A percentile compares a stretch with the other conserved stretches of the same genome.
These are phyloP conservation scores for Mycotypha africana DNA, from an alignment of 371 early-diverging fungal species.

Conservation along the genomic window DNA sequence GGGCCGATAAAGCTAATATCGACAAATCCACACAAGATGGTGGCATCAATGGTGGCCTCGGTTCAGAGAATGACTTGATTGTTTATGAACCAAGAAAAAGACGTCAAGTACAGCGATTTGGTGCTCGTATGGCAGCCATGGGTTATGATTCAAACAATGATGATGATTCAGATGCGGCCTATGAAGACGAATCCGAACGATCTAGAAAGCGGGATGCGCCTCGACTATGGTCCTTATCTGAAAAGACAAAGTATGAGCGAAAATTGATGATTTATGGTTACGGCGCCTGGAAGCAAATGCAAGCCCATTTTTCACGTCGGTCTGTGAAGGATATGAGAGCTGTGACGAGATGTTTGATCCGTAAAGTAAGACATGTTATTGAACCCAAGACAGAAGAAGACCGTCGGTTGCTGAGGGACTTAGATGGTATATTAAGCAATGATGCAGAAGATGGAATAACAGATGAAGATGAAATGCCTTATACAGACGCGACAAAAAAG, in stretches of 20 bases:
- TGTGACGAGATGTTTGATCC: slow-evolving; percentile 39
- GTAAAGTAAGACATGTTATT: slow-evolving; percentile 27
- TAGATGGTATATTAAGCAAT: slow-evolving; percentile 27
- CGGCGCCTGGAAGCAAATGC: slow-evolving; percentile 71
- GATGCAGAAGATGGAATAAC: slow-evolving; percentile 32
- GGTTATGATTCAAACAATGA: slow-evolving; percentile 25
- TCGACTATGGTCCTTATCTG: slow-evolving; percentile 72
- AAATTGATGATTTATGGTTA: slow-evolving; percentile 80
- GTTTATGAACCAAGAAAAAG: slow-evolving; percentile 63
- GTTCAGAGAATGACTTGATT: slow-evolving; percentile 56
- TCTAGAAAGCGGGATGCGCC: slow-evolving; percentile 29
- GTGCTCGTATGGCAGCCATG: slow-evolving; percentile 21
- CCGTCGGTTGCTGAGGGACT: slow-evolving; percentile 35
- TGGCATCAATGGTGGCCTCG: too few relatives aligned
- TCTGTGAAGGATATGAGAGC: slow-evolving; percentile 56
- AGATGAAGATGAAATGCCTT: slow-evolving; percentile 49
- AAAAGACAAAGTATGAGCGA: slow-evolving; percentile 75
- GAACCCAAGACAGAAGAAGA: slow-evolving; percentile 41
- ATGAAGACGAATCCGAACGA: slow-evolving; percentile 28
- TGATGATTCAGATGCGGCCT: slow-evolving; percentile 34
- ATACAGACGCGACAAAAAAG: slow-evolving; percentile 53
- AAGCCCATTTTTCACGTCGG: slow-evolving; percentile 50
- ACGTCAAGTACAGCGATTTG: slow-evolving; percentile 51
- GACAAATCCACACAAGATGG: slow-evolving; percentile 51
- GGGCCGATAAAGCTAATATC: slow-evolving; percentile 73